phyloP scores from a whole-genome alignment of 345 rosid species.

The Arabis alpina region DNA sequence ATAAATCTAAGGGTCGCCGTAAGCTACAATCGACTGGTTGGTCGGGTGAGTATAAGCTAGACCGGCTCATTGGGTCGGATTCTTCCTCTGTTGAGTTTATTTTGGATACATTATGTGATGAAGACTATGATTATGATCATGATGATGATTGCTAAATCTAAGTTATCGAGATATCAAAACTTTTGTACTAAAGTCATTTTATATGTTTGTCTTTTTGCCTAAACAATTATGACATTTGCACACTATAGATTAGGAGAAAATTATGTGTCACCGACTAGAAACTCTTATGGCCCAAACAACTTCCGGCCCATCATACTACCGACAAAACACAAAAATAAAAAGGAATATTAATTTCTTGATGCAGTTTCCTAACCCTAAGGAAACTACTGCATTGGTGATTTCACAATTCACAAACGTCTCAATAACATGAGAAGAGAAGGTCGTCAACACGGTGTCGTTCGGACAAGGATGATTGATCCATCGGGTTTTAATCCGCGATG shows the following conservation, averaged over 20 bases:
- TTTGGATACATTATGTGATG: slow-evolving; percentile 20
- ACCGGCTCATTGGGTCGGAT: slow-evolving; percentile 28
- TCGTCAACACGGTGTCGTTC: slow-evolving; percentile 28
- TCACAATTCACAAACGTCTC: too few relatives aligned
- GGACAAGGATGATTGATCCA: slow-evolving; percentile 24
- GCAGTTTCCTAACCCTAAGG: too few relatives aligned
- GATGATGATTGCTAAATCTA: background rate
- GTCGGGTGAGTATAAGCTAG: slow-evolving; percentile 31
- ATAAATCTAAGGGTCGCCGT: slow-evolving; percentile 32
- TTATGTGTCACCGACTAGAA: too few relatives aligned
- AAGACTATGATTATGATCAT: slow-evolving; percentile 24
- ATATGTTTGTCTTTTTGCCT: too few relatives aligned
- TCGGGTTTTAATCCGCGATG: slow-evolving; percentile 5
- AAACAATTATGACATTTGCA: too few relatives aligned
- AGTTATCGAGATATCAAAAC: too few relatives aligned
- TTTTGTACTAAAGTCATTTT: too few relatives aligned
- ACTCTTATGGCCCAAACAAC: too few relatives aligned
- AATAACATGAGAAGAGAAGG: slow-evolving; percentile 36
- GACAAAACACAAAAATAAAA: too few relatives aligned
- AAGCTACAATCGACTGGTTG: slow-evolving; percentile 10
- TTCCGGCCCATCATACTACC: too few relatives aligned
- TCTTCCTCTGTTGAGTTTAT: slow-evolving; percentile 17
- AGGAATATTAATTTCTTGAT: slow-evolving; percentile 6
- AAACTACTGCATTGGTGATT: background rate
- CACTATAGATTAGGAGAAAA: too few relatives aligned